A percentile compares a stretch with the other conserved stretches of the same genome.
Conservation (phyloP, 2,329 filamentous ascomycete genomes). For the Colletotrichum chrysophilum region DNA sequence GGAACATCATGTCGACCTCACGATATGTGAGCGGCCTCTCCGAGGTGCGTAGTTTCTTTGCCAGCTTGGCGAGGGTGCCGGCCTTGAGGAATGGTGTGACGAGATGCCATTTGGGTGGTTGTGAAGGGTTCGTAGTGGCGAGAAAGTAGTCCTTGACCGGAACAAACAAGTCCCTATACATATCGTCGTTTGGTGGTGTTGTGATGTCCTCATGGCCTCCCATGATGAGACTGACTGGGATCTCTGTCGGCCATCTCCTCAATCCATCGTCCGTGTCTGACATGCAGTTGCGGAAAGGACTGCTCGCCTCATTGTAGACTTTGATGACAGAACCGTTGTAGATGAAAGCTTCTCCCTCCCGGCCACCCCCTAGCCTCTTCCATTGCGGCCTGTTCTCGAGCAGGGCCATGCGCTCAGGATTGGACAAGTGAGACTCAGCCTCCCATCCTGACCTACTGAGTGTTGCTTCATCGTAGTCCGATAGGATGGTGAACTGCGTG, state of each 20-base stretch:
- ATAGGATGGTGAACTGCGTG: conserved; percentile 2
- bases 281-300: conserved; percentile 37
- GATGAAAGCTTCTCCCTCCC: conserved; percentile 33
- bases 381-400: conserved; percentile 28
- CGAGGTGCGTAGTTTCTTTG: conserved; percentile 24
- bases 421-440: background rate
- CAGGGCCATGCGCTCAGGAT: conserved; percentile 4
- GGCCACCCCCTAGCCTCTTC: conserved; percentile 31
- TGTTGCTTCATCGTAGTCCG: background rate
- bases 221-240: conserved; percentile 31
- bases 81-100: conserved; percentile 30
- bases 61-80: conserved; percentile 30
- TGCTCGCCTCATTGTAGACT: conserved; percentile 27
- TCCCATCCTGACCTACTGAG: conserved; percentile 1
- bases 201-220: conserved; percentile 26
- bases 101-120: conserved; percentile 29
- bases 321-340: conserved; percentile 34
- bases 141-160: conserved; percentile 36
- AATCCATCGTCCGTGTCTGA: background rate
- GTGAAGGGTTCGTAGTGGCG: conserved; percentile 11
- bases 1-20: conserved; percentile 33
- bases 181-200: background rate
- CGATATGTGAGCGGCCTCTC: conserved; percentile 18
- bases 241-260: conserved; percentile 36
- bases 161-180: conserved; percentile 25